phyloP scores from a whole-genome alignment of 2,329 filamentous ascomycete species.

The Pseudogymnoascus sp. region DNA sequence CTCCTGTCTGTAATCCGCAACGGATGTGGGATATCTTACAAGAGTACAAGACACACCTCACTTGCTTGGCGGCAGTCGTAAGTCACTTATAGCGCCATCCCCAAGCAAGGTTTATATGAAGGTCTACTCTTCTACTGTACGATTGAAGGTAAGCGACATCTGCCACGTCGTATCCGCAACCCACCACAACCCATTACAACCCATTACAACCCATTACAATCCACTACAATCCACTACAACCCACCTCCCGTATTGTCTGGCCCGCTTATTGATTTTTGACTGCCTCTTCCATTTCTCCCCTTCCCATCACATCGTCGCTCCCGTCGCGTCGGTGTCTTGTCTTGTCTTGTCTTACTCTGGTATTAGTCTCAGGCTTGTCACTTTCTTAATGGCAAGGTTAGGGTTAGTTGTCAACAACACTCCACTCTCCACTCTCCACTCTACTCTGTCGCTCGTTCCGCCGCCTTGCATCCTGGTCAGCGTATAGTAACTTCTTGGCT shows the following conservation, averaged over 20 bases:
- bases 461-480: neutral
- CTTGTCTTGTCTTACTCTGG: neutral
- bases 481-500: too few species aligned
- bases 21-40: neutral
- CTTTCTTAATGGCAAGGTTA: neutral
- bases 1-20: neutral
- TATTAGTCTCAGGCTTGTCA: neutral
- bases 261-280: neutral
- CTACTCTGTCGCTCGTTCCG: neutral
- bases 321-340: neutral
- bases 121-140: too few species aligned
- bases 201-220: neutral
- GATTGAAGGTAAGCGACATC: neutral
- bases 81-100: conserved; percentile 1
- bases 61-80: neutral
- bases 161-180: neutral
- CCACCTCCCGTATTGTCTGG: neutral
- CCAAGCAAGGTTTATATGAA: neutral
- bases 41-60: conserved; percentile 1
- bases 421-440: neutral
- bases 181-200: neutral
- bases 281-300: neutral
- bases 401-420: neutral
- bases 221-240: neutral
- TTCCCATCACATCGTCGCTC: neutral